A percentile compares a stretch with the other conserved stretches of the same genome.
phyloP scores from a whole-genome alignment of 1,284 basidiomycete species.

The Ceratobasidium theobromae region DNA sequence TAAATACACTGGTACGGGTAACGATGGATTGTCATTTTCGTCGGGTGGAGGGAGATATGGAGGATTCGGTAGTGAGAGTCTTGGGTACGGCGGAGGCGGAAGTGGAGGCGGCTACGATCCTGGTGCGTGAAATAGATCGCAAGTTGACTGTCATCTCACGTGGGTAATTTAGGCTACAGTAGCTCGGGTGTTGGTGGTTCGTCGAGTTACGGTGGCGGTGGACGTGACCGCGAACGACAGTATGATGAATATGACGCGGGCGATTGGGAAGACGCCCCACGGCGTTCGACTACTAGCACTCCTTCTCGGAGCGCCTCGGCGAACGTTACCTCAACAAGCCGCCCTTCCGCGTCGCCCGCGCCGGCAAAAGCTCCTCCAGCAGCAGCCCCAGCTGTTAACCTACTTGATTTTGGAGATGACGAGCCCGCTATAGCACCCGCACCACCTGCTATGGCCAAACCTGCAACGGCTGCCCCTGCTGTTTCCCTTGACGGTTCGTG shows the following conservation, averaged over 20 bases:
- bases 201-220: conserved; percentile 44
- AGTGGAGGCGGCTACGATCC: conserved; percentile 44
- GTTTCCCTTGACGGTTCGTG: conserved; percentile 51
- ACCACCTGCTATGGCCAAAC: conserved; percentile 48
- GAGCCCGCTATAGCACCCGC: conserved; percentile 46
- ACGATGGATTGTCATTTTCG: conserved; percentile 67
- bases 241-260: conserved; percentile 98
- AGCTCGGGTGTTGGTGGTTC: conserved; percentile 32
- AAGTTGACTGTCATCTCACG: neutral
- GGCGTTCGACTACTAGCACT: conserved; percentile 25
- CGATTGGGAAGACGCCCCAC: conserved; percentile 71
- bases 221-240: conserved; percentile 53
- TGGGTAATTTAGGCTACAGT: conserved; percentile 26
- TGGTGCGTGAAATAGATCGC: conserved; percentile 26
- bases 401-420: conserved; percentile 79
- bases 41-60: conserved; percentile 65
- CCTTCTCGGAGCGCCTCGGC: conserved; percentile 18
- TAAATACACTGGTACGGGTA: conserved; percentile 89
- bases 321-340: conserved; percentile 21
- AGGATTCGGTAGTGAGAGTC: conserved; percentile 76
- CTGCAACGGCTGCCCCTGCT: conserved; percentile 61
- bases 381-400: conserved; percentile 58
- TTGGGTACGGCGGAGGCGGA: conserved; percentile 51
- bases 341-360: conserved; percentile 45
- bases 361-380: conserved; percentile 48